Evolutionary conservation across 164 flowering plant genomes (phyloP), one percentile per base, ranked within the genome.

Genomic region (Chimonanthus praecox): DNA sequence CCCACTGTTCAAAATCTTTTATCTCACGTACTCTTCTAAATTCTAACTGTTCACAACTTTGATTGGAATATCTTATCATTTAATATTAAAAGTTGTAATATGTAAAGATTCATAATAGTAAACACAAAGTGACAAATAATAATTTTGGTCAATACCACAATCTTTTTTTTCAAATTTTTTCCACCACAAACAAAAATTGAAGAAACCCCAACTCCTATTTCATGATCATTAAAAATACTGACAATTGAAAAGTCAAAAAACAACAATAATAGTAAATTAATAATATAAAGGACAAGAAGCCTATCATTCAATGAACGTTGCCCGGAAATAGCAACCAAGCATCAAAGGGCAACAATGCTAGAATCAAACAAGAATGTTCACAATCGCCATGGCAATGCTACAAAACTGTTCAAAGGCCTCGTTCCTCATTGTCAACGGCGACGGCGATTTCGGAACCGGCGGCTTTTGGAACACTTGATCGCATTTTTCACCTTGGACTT

Each of bases 361-460:
- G 16, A 48, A 48, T 68, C 54, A 68, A 47, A 0, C 70, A 47
- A 68, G 51, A 13, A 68, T 11, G 8, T 18, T 20, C 0, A 68
- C 21, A 7, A 68, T 47, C 51, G 8, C 51, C 18, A 45, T 49
- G 8, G 21, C 48, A 68, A 68, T 47, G 5, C 54, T 47, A 68
- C 54, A 16, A 11, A 68, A 33, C 6, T 68, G 18, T 48, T 68
- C 54, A 16, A 7, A 47, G 33, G n/a, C n/a, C 44, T 48, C 44
- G 18, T 68, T 68, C 45, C 70, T 68, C 3, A n/a, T 0, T 13
- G 70, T 68, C 18, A 68, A n/a, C 2, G 70, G 70, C 9, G 70
- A 68, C 5, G 54, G 70, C 54, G 45, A 7, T 47, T 68, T 48
- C 4, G 70, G 54, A 13, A 44, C 48, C 16, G 21, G 49, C 48